phyloP scores from a whole-genome alignment of 257 asterid genomes.

The Solanum appendiculatum region DNA sequence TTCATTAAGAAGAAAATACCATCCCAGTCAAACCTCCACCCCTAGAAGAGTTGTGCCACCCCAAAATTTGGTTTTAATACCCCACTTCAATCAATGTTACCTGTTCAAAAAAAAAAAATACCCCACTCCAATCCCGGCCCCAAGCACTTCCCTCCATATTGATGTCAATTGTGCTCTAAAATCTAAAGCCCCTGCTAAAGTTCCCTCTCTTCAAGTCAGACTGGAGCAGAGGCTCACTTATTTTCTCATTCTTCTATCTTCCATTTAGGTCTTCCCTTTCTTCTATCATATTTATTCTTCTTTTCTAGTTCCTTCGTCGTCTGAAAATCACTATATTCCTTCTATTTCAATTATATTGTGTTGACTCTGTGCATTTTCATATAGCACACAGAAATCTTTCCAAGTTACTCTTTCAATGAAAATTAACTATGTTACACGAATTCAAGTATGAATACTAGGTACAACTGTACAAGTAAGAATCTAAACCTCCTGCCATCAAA shows the following conservation, averaged over 20 bases:
- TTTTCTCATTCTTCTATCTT: not conserved
- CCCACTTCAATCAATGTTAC: too few species aligned
- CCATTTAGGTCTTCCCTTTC: not conserved
- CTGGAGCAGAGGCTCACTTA: not conserved
- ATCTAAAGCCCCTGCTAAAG: not conserved
- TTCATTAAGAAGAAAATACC: not conserved
- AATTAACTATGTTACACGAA: not conserved
- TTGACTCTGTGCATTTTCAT: not conserved
- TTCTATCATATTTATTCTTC: not conserved
- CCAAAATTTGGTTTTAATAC: not conserved
- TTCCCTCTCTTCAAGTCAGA: not conserved
- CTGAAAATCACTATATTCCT: not conserved
- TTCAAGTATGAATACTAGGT: not conserved
- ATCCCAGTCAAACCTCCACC: not conserved
- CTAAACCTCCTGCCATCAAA: not conserved
- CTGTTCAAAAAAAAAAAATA: too few species aligned
- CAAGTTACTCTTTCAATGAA: not conserved
- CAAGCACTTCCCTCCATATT: not conserved
- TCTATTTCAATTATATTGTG: not conserved
- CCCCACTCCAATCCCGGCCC: not conserved
- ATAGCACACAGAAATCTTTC: not conserved
- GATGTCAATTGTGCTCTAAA: not conserved
- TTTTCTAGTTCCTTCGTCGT: not conserved
- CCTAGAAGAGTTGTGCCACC: not conserved
- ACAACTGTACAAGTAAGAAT: not conserved